Evolutionary conservation across 768 basidiomycete genomes (phyloP).

Genomic region (Auricularia sp.): DNA sequence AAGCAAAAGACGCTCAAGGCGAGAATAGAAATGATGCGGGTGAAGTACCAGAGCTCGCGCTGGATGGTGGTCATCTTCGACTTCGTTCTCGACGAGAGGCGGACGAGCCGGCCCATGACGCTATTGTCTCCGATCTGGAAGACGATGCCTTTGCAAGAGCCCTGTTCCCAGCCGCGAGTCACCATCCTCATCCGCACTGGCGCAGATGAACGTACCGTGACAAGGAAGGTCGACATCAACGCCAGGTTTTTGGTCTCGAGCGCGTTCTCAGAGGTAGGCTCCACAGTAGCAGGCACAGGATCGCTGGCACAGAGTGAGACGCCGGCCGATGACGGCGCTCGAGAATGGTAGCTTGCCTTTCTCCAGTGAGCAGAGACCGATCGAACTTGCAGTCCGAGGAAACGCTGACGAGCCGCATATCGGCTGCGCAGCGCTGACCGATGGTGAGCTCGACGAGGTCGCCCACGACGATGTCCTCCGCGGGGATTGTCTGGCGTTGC

Average conservation of each 20-base stretch:
- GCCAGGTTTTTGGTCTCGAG: conserved; percentile 40
- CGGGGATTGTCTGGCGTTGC: conserved; percentile 36
- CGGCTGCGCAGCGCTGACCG: conserved; percentile 64
- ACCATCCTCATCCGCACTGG: background rate
- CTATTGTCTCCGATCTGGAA: conserved; percentile 34
- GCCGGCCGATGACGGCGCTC: background rate
- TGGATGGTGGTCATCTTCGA: conserved; percentile 39
- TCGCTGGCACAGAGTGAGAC: conserved; percentile 15
- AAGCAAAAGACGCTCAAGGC: conserved; percentile 31
- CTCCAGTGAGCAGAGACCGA: conserved; percentile 53
- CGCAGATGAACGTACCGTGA: background rate
- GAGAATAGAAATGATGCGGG: conserved; percentile 37
- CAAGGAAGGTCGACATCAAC: conserved; percentile 34
- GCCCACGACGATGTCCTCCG: conserved; percentile 54
- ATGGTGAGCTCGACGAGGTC: conserved; percentile 54
- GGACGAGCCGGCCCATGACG: conserved; percentile 37
- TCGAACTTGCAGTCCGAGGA: conserved; percentile 52
- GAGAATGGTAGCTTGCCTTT: conserved; percentile 16
- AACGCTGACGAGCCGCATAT: conserved; percentile 48
- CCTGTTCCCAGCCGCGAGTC: conserved; percentile 16
- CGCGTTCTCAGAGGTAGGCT: conserved; percentile 40
- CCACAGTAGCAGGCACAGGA: conserved; percentile 34
- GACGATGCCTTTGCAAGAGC: conserved; percentile 30
- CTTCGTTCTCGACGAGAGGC: conserved; percentile 38
- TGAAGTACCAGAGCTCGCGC: conserved; percentile 39